Evolutionary conservation across 2,329 filamentous ascomycete genomes (phyloP), one percentile per base, ranked within the genome.

Genomic region (Nemania abortiva): DNA sequence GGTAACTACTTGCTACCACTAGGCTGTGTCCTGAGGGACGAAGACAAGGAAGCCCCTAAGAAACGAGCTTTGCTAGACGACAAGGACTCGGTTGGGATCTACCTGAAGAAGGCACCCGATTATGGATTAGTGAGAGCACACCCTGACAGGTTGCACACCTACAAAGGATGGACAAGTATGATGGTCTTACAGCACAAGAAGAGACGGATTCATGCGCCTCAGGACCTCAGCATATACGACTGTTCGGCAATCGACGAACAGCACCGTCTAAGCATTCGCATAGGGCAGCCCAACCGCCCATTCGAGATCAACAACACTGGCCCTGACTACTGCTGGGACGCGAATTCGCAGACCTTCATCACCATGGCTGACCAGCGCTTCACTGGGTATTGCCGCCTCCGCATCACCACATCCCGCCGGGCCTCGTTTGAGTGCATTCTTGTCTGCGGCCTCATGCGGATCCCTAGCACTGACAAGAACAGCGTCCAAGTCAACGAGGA

Each of bases 321-420:
- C 20, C 61, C 61, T n/a, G 61, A 63, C 11, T 63, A 63, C 39
- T 55, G 22, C 5, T 63, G 61, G 61, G 61, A 63, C 24, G 20
- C 37, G 2, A 63, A 50, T 20, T 55, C 50, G 6, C 52, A 63
- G 39, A 63, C 22, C 22, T 63, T 63, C 39, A 63, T 63, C 34
- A 63, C 61, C 37, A 56, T 63, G 47, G 63, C 27, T 2, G 63
- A 66, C 11, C 63, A 42, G 29, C 39, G 63, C 9, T 66, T 66
- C 39, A 66, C 63, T 1, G 63, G 63, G 22, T 66, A 61, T 29
- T 66, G 63, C 18, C 63, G 57, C 29, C 57, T 66, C n/a, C 63
- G 63, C 22, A 42, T 66, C 29, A 55, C 20, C 15, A 50, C 63
- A 10, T 53, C 54, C 22, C 47, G 54, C 34, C 54, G 34, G 11